Percentiles rank a stretch among this genome's conserved stretches.
Conservation (phyloP, 2,329 filamentous ascomycete species). For the Neocatenulostroma microsporum region DNA sequence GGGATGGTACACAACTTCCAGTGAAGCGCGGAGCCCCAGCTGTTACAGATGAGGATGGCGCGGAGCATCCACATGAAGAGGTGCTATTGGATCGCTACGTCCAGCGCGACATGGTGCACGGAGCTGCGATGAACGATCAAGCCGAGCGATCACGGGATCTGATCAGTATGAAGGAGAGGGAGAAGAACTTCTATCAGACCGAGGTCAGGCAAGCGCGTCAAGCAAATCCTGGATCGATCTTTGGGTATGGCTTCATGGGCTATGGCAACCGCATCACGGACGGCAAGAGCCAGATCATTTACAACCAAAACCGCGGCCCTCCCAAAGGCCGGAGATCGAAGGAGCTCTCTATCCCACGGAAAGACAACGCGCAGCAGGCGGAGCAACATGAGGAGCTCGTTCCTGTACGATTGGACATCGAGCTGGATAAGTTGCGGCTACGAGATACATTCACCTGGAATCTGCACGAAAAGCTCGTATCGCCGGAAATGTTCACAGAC, state of each 20-base stretch:
- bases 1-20: slow-evolving; percentile 49
- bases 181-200: slow-evolving; percentile 59
- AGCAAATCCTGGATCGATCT: slow-evolving; percentile 51
- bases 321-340: slow-evolving; percentile 69
- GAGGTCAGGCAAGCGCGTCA: slow-evolving; percentile 55
- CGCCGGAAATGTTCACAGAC: slow-evolving; percentile 73
- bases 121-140: slow-evolving; percentile 46
- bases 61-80: slow-evolving; percentile 20
- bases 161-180: slow-evolving; percentile 56
- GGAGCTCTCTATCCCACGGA: slow-evolving; percentile 64
- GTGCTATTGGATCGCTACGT: slow-evolving; percentile 55
- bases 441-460: slow-evolving; percentile 99
- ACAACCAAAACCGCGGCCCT: slow-evolving; percentile 67
- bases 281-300: slow-evolving; percentile 61
- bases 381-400: slow-evolving; percentile 89
- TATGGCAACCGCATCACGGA: slow-evolving; percentile 83
- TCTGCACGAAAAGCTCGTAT: slow-evolving; percentile 77
- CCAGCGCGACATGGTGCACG: slow-evolving; percentile 54
- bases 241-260: slow-evolving; percentile 70
- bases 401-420: slow-evolving; percentile 83
- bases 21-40: slow-evolving; percentile 21
- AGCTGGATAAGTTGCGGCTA: slow-evolving; percentile 90
- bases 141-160: slow-evolving; percentile 35
- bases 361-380: slow-evolving; percentile 75
- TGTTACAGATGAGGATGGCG: slow-evolving; percentile 6